These are phyloP conservation scores for Phytophthora boehmeriae DNA, from an alignment of 352 stramenopile species.

Conservation along the genomic window DNA sequence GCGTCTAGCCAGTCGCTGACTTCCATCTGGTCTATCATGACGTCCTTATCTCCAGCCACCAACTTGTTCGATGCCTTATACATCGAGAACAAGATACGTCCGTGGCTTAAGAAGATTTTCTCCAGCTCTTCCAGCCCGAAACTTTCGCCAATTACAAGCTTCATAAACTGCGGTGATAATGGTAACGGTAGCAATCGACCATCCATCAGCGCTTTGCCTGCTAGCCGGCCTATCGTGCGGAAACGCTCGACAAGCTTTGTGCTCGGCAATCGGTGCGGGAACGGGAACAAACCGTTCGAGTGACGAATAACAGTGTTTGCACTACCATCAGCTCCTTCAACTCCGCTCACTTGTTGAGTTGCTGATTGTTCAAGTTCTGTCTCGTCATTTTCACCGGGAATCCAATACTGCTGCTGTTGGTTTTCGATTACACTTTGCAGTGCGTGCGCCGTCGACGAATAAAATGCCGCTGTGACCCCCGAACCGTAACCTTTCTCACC, in stretches of 20 bases:
- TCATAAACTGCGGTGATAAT: constrained; percentile 77
- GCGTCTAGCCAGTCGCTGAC: constrained; percentile 65
- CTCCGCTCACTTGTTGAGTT: constrained; percentile 3
- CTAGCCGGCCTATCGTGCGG: constrained; percentile 80
- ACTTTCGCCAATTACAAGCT: constrained; percentile 71
- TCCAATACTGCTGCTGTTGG: constrained; percentile 52
- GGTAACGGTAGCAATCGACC: constrained; percentile 76
- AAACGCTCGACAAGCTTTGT: constrained; percentile 71
- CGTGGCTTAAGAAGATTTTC: constrained; percentile 67
- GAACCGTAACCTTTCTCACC: constrained; percentile 88
- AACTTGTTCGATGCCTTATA: constrained; percentile 48
- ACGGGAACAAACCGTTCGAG: constrained; percentile 80
- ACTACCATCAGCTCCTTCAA: constrained; percentile 12
- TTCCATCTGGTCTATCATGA: constrained; percentile 66
- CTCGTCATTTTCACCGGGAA: constrained; percentile 60
- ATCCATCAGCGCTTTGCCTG: constrained; percentile 86
- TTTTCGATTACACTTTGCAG: constrained; percentile 67
- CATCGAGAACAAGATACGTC: constrained; percentile 66
- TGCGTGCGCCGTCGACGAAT: constrained; percentile 75
- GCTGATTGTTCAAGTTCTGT: constrained; percentile 11
- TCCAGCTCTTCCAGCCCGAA: constrained; percentile 56
- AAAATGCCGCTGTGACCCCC: constrained; percentile 85
- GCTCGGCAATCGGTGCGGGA: constrained; percentile 41
- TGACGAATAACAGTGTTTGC: constrained; percentile 67
- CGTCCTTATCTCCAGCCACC: constrained; percentile 21